Conservation (phyloP, 2,329 filamentous ascomycete species). For the Trichoderma breve region DNA sequence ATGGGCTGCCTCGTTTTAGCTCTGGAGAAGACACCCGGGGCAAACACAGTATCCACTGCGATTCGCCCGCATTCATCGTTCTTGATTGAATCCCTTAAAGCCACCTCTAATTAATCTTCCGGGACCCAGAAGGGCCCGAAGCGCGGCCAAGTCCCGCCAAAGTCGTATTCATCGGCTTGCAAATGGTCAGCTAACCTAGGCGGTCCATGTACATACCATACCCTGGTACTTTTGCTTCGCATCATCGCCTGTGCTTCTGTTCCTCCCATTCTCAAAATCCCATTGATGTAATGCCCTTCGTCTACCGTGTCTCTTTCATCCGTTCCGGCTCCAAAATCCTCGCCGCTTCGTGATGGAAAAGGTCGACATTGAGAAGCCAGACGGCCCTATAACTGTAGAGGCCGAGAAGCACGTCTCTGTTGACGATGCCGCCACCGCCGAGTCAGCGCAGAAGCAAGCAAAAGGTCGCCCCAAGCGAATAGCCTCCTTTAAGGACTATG, state of each 20-base stretch:
- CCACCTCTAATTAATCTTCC: not conserved
- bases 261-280: not conserved
- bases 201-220: not conserved
- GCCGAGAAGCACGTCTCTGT: slow-evolving; percentile 6
- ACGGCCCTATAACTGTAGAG: not conserved
- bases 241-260: not conserved
- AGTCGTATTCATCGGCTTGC: not conserved
- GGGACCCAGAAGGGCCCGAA: not conserved
- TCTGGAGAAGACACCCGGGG: not conserved
- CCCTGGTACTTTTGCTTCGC: not conserved
- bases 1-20: not conserved
- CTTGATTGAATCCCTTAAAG: not conserved
- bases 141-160: not conserved
- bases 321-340: not conserved
- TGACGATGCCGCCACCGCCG: slow-evolving; percentile 26
- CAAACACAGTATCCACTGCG: slow-evolving; percentile 2
- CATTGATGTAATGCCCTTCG: not conserved
- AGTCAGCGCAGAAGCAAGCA: slow-evolving; percentile 33
- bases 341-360: slow-evolving; percentile 5
- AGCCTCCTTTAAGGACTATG: slow-evolving; percentile 46
- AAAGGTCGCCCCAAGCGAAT: slow-evolving; percentile 45
- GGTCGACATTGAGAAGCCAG: not conserved
- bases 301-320: not conserved
- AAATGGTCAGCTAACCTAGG: not conserved
- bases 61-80: not conserved